A percentile compares a stretch with the other conserved stretches of the same genome.
These are phyloP conservation scores for Xerocomellus chrysenteron DNA, from an alignment of 768 basidiomycete genomes.

Conservation along the genomic window DNA sequence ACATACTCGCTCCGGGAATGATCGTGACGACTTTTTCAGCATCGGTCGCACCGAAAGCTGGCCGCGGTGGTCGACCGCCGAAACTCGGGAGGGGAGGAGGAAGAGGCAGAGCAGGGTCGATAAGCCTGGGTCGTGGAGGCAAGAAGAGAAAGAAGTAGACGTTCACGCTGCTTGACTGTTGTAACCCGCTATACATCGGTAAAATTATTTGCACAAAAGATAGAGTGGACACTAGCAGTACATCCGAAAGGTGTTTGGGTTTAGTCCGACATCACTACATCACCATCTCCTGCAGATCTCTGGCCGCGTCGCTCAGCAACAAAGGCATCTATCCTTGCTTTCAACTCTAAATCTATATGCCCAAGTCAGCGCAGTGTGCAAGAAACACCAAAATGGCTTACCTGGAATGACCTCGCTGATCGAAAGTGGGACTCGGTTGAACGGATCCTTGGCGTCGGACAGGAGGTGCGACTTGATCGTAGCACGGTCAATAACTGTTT, in stretches of 20 bases:
- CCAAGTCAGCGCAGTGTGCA: conserved; percentile 6
- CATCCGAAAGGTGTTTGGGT: conserved; percentile 1
- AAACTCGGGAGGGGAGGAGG: conserved; percentile 29
- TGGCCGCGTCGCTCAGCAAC: conserved; percentile 55
- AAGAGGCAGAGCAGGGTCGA: conserved; percentile 28
- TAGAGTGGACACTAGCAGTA: conserved; percentile 2
- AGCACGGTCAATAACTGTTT: conserved; percentile 73
- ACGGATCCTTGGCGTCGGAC: conserved; percentile 91
- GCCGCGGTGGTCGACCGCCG: conserved; percentile 27
- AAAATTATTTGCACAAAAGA: conserved; percentile 5
- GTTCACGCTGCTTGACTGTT: background rate
- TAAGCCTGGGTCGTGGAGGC: conserved; percentile 18
- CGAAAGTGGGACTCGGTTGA: conserved; percentile 82
- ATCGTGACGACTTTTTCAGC: conserved; percentile 18
- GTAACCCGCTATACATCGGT: background rate
- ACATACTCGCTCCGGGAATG: background rate
- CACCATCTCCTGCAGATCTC: conserved; percentile 30
- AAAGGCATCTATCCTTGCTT: conserved; percentile 71
- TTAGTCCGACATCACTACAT: conserved; percentile 27
- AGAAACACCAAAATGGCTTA: conserved; percentile 36
- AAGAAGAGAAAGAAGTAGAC: conserved; percentile 36
- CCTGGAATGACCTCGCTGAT: conserved; percentile 80
- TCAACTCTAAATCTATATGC: conserved; percentile 61
- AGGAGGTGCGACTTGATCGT: conserved; percentile 95
- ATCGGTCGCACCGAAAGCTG: conserved; percentile 18